Conservation (phyloP, 2,329 filamentous ascomycete species). For the Orbilia quercus region DNA sequence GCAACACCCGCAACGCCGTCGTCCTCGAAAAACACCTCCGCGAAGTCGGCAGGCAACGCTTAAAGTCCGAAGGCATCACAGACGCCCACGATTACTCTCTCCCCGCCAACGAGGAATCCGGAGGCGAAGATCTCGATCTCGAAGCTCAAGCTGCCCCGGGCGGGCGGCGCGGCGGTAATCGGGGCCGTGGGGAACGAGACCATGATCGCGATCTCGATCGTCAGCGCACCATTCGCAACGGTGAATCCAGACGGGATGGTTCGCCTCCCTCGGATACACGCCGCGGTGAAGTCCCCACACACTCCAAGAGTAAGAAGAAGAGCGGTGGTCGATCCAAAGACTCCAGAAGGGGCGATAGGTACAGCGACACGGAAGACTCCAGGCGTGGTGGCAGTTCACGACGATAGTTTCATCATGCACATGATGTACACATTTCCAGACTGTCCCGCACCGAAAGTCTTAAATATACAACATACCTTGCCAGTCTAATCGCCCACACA, state of each 20-base stretch:
- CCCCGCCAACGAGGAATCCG: slow-evolving; percentile 32
- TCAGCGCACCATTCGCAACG: slow-evolving; percentile 8
- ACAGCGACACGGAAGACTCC: slow-evolving; percentile 15
- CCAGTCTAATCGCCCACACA: too few species aligned
- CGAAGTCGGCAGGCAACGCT: slow-evolving; percentile 71
- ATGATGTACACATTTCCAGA: too few species aligned
- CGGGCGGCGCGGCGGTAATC: slow-evolving; percentile 16
- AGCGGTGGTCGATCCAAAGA: slow-evolving; percentile 4
- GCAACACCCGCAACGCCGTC: slow-evolving; percentile 79
- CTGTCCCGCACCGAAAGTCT: too few species aligned
- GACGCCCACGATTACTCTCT: slow-evolving; percentile 32
- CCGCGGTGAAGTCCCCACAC: slow-evolving; percentile 16
- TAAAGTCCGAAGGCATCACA: slow-evolving; percentile 39
- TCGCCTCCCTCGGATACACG: not conserved
- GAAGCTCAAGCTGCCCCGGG: slow-evolving; percentile 38
- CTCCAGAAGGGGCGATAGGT: slow-evolving; percentile 26
- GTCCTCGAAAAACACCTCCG: slow-evolving; percentile 76
- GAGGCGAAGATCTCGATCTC: slow-evolving; percentile 40
- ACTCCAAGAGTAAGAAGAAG: slow-evolving; percentile 24
- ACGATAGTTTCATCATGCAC: slow-evolving; percentile 4
- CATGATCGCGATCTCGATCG: slow-evolving; percentile 9
- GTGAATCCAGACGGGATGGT: slow-evolving; percentile 15
- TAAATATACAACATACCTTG: too few species aligned
- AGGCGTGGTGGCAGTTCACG: slow-evolving; percentile 8
- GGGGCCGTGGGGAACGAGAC: slow-evolving; percentile 24